Evolutionary conservation across 1,284 basidiomycete species (phyloP).

Genomic region (Leccinum pseudoinsigne): DNA sequence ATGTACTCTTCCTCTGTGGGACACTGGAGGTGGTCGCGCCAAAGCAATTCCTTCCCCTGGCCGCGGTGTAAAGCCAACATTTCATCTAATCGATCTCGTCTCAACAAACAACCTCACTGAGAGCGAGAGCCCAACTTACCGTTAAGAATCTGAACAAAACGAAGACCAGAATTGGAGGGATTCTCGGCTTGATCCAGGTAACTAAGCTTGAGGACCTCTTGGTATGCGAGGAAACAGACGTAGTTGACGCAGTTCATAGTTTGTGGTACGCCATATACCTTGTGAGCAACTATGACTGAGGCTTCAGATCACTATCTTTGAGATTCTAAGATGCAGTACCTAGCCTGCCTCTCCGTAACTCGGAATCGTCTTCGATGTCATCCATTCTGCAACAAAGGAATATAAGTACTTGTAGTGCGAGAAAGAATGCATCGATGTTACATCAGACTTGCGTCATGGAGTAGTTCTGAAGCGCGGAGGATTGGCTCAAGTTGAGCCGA

Average conservation of each 20-base stretch:
- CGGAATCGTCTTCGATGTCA: slow-evolving; percentile 83
- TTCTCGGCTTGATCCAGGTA: slow-evolving; percentile 8
- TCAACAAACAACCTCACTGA: background rate
- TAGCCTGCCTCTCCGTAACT: slow-evolving; percentile 69
- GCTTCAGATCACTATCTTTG: slow-evolving; percentile 1
- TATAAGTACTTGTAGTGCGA: background rate
- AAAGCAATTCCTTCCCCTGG: slow-evolving; percentile 80
- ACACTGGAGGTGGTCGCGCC: slow-evolving; percentile 76
- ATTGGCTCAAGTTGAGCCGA: slow-evolving; percentile 72
- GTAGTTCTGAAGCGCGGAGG: slow-evolving; percentile 80
- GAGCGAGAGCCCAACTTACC: slow-evolving; percentile 36
- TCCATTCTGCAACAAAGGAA: slow-evolving; percentile 56
- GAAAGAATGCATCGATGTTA: slow-evolving; percentile 1
- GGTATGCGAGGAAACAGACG: slow-evolving; percentile 90
- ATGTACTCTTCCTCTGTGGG: slow-evolving; percentile 85
- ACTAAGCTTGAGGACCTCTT: slow-evolving; percentile 57
- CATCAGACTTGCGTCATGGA: slow-evolving; percentile 87
- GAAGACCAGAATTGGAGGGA: slow-evolving; percentile 18
- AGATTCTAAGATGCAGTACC: slow-evolving; percentile 40
- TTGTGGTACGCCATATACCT: slow-evolving; percentile 79
- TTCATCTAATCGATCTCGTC: slow-evolving; percentile 49
- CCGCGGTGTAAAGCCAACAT: slow-evolving; percentile 78
- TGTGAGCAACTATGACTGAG: slow-evolving; percentile 61
- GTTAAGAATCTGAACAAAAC: slow-evolving; percentile 70
- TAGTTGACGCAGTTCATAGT: slow-evolving; percentile 87